phyloP scores from a whole-genome alignment of 345 rosid species.

The Citrus hindsii region DNA sequence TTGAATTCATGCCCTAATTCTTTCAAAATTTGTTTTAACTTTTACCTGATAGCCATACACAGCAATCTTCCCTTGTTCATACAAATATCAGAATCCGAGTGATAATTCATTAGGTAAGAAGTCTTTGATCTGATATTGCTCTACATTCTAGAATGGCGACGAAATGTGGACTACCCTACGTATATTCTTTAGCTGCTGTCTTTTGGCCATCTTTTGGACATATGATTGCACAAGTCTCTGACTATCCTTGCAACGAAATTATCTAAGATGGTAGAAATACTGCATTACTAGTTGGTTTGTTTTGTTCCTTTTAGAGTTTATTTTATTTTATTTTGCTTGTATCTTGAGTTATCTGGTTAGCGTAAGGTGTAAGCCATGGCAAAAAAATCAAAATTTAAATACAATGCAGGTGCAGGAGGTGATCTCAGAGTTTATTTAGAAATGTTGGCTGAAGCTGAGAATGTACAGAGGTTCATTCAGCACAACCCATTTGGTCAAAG shows the following conservation, averaged over 20 bases:
- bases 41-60: constrained; percentile 50
- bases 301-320: too few relatives aligned
- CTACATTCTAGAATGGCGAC: not conserved
- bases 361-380: not conserved
- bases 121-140: not conserved
- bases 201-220: not conserved
- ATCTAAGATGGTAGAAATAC: not conserved
- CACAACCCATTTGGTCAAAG: constrained; percentile 72
- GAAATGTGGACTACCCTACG: not conserved
- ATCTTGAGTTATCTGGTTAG: not conserved
- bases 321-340: not conserved
- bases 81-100: constrained; percentile 35
- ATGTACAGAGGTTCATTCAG: constrained; percentile 55
- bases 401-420: constrained; percentile 57
- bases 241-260: not conserved
- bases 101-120: constrained; percentile 68
- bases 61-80: constrained; percentile 74
- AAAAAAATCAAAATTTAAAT: not conserved
- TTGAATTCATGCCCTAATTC: not conserved
- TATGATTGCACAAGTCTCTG: not conserved
- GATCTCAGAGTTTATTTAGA: constrained; percentile 68
- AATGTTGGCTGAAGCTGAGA: constrained; percentile 44
- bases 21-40: constrained; percentile 1
- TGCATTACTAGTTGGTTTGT: not conserved
- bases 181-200: not conserved